These are phyloP conservation scores for Fagus sylvatica DNA, from an alignment of 306 rosid species.

Conservation along the genomic window DNA sequence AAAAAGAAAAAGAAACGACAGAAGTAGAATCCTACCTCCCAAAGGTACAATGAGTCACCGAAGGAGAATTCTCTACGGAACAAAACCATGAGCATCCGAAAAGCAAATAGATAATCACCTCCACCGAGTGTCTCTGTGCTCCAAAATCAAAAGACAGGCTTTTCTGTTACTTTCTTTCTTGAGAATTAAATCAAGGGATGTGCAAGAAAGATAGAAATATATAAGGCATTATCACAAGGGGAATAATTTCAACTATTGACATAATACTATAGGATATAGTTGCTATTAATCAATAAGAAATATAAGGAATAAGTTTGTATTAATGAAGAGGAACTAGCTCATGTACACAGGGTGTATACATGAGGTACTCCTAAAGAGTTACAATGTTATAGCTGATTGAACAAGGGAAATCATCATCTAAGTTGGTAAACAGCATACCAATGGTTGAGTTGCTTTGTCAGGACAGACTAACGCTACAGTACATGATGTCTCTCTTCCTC, in stretches of 20 bases:
- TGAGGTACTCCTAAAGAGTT: too few species aligned
- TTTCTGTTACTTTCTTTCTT: constrained; percentile 28
- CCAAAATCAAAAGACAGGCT: constrained; percentile 36
- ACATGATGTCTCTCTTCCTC: background rate
- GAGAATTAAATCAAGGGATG: constrained; percentile 23
- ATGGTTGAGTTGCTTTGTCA: background rate
- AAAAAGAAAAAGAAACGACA: background rate
- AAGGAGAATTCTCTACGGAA: constrained; percentile 98
- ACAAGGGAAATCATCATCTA: background rate
- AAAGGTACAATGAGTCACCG: constrained; percentile 93
- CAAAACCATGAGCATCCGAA: constrained; percentile 99
- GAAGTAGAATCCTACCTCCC: constrained; percentile 73
- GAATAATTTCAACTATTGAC: constrained; percentile 12
- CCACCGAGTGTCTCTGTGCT: constrained; percentile 90
- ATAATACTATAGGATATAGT: constrained; percentile 3
- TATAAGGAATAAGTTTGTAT: too few species aligned
- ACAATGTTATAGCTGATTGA: background rate
- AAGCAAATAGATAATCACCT: constrained; percentile 93
- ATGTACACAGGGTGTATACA: too few species aligned
- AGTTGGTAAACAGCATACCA: background rate
- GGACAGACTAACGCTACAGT: background rate
- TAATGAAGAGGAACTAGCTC: too few species aligned
- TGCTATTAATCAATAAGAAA: background rate
- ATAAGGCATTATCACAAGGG: background rate
- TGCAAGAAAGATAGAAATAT: constrained; percentile 9